Conservation (phyloP, 2,329 filamentous ascomycete genomes). For the Trichoderma lentiforme region DNA sequence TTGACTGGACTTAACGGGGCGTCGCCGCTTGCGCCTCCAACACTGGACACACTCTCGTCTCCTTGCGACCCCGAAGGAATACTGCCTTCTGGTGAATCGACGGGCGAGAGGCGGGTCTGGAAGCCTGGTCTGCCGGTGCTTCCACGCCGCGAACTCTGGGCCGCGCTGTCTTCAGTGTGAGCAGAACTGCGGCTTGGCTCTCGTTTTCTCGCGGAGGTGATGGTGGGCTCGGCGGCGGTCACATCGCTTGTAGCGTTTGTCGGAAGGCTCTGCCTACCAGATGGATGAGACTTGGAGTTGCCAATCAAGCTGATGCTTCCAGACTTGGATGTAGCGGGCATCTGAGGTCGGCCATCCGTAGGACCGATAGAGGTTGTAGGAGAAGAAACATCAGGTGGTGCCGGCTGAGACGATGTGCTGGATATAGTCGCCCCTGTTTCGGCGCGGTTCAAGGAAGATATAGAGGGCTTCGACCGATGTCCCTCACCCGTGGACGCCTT, state of each 20-base stretch:
- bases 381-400: constrained; percentile 37
- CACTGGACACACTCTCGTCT: constrained; percentile 41
- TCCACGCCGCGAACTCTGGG: constrained; percentile 36
- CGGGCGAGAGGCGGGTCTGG: constrained; percentile 33
- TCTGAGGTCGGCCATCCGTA: constrained; percentile 41
- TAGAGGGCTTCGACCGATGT: constrained; percentile 40
- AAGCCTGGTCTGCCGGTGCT: constrained; percentile 45
- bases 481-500: constrained; percentile 33
- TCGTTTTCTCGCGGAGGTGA: constrained; percentile 44
- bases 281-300: constrained; percentile 41
- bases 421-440: constrained; percentile 36
- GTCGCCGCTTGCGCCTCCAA: constrained; percentile 46
- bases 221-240: constrained; percentile 40
- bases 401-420: constrained; percentile 30
- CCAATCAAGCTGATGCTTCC: constrained; percentile 48
- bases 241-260: constrained; percentile 43
- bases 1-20: constrained; percentile 40
- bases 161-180: constrained; percentile 44
- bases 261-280: constrained; percentile 39
- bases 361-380: constrained; percentile 32
- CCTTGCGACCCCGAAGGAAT: constrained; percentile 34
- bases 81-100: constrained; percentile 34
- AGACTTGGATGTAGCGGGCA: constrained; percentile 44
- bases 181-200: constrained; percentile 44
- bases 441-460: constrained; percentile 40